Percentiles rank a stretch among this genome's conserved stretches.
These are phyloP conservation scores for Beauveria asiatica DNA, from an alignment of 2,329 filamentous ascomycete genomes.

Conservation along the genomic window DNA sequence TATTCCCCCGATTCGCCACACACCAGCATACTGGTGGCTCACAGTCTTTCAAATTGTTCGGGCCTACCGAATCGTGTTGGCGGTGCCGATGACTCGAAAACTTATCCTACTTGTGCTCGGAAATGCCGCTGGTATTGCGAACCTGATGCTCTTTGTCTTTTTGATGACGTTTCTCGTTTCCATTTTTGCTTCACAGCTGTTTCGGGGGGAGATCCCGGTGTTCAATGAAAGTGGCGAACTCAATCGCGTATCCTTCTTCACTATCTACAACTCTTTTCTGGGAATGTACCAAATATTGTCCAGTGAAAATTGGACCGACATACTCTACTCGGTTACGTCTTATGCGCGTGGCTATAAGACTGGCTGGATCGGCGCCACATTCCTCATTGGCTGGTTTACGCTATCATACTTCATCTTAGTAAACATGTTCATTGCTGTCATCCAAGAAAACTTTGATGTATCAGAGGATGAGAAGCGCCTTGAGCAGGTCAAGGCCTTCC, in stretches of 20 bases:
- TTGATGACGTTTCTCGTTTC: slow-evolving; percentile 88
- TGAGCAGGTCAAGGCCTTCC: slow-evolving; percentile 90
- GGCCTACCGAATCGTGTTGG: slow-evolving; percentile 84
- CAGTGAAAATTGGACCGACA: slow-evolving; percentile 89
- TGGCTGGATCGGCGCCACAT: slow-evolving; percentile 87
- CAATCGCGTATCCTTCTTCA: slow-evolving; percentile 69
- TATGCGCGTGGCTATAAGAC: slow-evolving; percentile 58
- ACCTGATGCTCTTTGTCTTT: slow-evolving; percentile 94
- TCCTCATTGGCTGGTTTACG: slow-evolving; percentile 93
- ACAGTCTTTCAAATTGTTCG: slow-evolving; percentile 89
- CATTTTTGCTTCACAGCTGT: slow-evolving; percentile 88
- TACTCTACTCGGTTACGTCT: slow-evolving; percentile 74
- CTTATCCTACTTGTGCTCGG: slow-evolving; percentile 83
- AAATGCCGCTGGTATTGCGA: slow-evolving; percentile 84
- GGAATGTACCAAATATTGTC: slow-evolving; percentile 97
- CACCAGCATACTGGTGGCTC: slow-evolving; percentile 76
- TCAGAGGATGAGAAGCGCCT: slow-evolving; percentile 96
- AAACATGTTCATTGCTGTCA: slow-evolving; percentile 99
- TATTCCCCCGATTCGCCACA: slow-evolving; percentile 68
- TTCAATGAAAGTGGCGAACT: slow-evolving; percentile 52
- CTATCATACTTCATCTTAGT: slow-evolving; percentile 89
- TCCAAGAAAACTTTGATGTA: slow-evolving; percentile 98
- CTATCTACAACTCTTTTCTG: slow-evolving; percentile 91
- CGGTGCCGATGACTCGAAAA: slow-evolving; percentile 76
- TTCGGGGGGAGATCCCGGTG: slow-evolving; percentile 72